Base-by-base conservation (phyloP, 2,329 filamentous ascomycete genomes). In the Fusarium brevicatenulatum region DNA sequence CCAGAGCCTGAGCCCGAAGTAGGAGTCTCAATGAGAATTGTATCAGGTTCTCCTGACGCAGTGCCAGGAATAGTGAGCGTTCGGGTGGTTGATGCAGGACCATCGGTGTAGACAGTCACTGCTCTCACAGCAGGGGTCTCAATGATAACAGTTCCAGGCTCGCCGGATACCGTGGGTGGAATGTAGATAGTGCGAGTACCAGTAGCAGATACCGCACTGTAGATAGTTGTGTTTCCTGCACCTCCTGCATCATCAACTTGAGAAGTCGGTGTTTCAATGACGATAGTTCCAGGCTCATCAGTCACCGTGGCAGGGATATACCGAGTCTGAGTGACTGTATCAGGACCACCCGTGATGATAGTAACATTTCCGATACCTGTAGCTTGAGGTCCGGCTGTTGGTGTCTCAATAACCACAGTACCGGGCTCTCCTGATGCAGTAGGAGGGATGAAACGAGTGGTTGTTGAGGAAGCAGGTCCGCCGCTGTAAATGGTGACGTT, bases 401-500 rank as follows among this genome's bases (percentile, higher is more conserved):
- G 70, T 4, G 69, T 72, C 36, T 68, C 66, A 8, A 70, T 70
- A 1, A 70, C 15, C 4, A 72, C 30, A 3, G 69, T 72, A 0
- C 69, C 70, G 0, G 50, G 58, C 9, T 65, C 63, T 3, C 52
- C 47, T 7, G 63, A 55, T 4, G 12, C 34, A 6, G 66, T 63
- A 19, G 63, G 46, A 1, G 68, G 53, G 4, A 71, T 58, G 18
- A 57, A 71, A 2, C 52, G 40, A 8, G 53, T 71, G 0, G 16
- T 55, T 3, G 52, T 43, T 10, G 34, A 40, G 1, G 40, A 56
- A 2, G 15, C 68, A 44, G 69, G 30, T 1, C 69, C 68, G 0
- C 57, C 68, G 2, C 46, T 71, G 7, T 68, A 71, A 0, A 71
- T 63, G 2, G 68, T 71, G 4, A 68, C 63, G 1, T 71, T 71